Evolutionary conservation across 192 early-diverging fungal species (phyloP).

Genomic region (Podila clonocystis): DNA sequence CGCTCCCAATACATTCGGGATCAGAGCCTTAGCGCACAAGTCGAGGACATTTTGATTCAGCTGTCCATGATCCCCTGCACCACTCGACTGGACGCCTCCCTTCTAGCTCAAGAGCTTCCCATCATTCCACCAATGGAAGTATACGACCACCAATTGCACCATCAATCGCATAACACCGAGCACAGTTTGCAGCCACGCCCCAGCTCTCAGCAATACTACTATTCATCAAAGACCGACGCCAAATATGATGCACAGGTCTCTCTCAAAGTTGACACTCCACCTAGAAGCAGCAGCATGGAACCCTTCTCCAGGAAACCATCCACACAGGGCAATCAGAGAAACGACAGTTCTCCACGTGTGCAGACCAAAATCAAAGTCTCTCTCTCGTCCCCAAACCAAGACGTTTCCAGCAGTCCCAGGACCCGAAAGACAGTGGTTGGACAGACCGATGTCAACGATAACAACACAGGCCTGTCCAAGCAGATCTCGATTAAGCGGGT

Average conservation of each 20-base stretch:
- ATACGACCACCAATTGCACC: neutral
- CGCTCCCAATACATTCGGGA: constrained; percentile 11
- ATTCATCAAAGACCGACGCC: constrained; percentile 1
- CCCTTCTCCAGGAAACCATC: neutral
- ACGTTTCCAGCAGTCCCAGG: neutral
- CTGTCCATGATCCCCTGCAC: constrained; percentile 22
- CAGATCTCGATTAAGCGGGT: too few species aligned
- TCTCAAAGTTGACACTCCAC: constrained; percentile 11
- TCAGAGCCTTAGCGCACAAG: constrained; percentile 36
- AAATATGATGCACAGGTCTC: constrained; percentile 14
- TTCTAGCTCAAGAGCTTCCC: constrained; percentile 8
- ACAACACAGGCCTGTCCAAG: too few species aligned
- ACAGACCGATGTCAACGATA: too few species aligned
- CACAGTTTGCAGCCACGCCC: neutral
- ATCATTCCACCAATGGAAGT: constrained; percentile 2
- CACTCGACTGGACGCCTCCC: neutral
- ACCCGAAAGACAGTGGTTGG: too few species aligned
- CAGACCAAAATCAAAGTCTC: neutral
- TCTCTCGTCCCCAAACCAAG: too few species aligned
- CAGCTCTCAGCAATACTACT: constrained; percentile 4
- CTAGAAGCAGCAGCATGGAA: constrained; percentile 16
- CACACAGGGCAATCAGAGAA: neutral
- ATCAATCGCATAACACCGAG: neutral
- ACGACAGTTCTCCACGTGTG: too few species aligned
- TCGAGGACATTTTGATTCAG: constrained; percentile 42